Evolutionary conservation across 139 green algal genomes (phyloP).

Genomic region (Haematococcus sp.): DNA sequence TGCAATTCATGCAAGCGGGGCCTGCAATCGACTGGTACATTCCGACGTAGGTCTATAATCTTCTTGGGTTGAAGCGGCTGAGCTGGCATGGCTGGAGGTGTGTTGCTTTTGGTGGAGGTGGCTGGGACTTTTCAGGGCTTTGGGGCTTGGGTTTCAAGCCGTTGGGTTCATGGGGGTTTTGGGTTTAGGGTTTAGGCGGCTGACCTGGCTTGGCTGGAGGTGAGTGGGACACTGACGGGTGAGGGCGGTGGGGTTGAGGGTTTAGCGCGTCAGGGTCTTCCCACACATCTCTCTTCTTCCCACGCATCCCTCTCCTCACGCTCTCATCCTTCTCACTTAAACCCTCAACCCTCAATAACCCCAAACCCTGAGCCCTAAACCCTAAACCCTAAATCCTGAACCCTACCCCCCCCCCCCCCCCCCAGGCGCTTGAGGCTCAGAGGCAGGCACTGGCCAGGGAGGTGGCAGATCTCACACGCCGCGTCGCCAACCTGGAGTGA

Average conservation of each 20-base stretch:
- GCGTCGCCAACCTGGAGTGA: conserved; percentile 5
- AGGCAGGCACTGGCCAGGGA: not conserved
- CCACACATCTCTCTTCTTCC: not conserved
- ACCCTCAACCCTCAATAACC: no score
- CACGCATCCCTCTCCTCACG: no score
- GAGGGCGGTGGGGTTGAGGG: not conserved
- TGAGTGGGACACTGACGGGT: not conserved
- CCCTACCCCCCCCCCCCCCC: no score
- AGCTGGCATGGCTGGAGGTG: conserved; percentile 1
- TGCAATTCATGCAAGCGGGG: no score
- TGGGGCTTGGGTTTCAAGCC: not conserved
- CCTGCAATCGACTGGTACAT: not conserved
- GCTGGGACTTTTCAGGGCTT: not conserved
- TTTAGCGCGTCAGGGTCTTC: not conserved
- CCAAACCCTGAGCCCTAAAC: no score
- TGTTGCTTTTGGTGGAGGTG: not conserved
- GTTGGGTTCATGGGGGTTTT: not conserved
- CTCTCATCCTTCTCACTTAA: no score
- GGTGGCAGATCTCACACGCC: not conserved
- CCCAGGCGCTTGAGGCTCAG: not conserved
- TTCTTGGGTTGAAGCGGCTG: not conserved
- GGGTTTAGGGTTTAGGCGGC: not conserved
- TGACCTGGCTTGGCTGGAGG: not conserved
- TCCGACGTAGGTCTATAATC: not conserved
- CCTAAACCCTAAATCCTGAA: no score